These are phyloP conservation scores for Myriosclerotinia scirpicola DNA, from an alignment of 2,329 filamentous ascomycete genomes.

Conservation along the genomic window DNA sequence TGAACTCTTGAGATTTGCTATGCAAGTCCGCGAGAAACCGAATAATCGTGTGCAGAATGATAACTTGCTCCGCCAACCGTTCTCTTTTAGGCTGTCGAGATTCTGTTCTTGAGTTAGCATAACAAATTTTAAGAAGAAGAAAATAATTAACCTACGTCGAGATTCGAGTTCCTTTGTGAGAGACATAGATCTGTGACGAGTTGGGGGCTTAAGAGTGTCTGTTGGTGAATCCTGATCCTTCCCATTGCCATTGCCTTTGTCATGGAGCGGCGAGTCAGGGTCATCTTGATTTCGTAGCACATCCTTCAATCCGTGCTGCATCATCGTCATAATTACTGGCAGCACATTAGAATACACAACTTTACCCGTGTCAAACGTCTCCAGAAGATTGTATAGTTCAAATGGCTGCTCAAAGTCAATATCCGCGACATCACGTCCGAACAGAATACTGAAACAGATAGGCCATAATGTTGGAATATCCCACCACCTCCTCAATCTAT, in stretches of 20 bases:
- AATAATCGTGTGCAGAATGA: constrained; percentile 72
- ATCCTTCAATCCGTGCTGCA: constrained; percentile 79
- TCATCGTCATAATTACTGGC: constrained; percentile 78
- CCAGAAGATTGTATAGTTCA: constrained; percentile 70
- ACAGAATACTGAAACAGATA: constrained; percentile 83
- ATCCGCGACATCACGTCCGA: constrained; percentile 76
- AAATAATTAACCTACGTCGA: constrained; percentile 47
- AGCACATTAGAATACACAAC: constrained; percentile 77
- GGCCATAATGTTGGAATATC: constrained; percentile 81
- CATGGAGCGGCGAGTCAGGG: constrained; percentile 52
- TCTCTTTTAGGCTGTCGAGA: constrained; percentile 48
- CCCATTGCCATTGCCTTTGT: constrained; percentile 33
- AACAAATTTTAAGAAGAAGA: not conserved
- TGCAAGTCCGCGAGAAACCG: constrained; percentile 80
- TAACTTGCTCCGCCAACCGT: constrained; percentile 56
- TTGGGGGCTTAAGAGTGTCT: constrained; percentile 22
- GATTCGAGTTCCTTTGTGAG: constrained; percentile 58
- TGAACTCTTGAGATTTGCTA: constrained; percentile 71
- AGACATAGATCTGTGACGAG: constrained; percentile 60
- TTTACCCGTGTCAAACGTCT: constrained; percentile 67
- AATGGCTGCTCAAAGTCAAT: constrained; percentile 73
- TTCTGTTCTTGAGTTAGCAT: constrained; percentile 37
- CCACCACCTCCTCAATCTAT: constrained; percentile 85
- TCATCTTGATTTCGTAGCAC: constrained; percentile 62
- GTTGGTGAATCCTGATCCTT: constrained; percentile 32